phyloP scores from a whole-genome alignment of 345 rosid genomes.

The Carallia brachiata region DNA sequence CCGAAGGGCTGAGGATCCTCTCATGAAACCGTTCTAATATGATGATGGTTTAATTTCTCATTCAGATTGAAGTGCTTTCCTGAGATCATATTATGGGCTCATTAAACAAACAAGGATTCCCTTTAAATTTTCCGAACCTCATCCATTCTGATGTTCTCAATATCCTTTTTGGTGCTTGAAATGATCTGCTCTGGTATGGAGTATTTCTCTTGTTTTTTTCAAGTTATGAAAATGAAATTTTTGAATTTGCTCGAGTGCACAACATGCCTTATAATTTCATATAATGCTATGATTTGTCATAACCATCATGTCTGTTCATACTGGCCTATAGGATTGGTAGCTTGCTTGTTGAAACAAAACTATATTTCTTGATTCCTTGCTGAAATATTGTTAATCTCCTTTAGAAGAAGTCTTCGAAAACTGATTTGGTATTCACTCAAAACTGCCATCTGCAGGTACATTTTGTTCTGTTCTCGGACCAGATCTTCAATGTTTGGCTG shows the following conservation, averaged over 20 bases:
- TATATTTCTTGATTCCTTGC: background rate
- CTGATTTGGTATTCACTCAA: background rate
- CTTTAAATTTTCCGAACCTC: background rate
- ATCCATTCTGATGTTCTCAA: background rate
- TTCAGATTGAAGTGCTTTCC: no score
- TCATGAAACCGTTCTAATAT: slow-evolving; percentile 62
- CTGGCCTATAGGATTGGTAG: background rate
- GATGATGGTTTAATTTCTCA: no score
- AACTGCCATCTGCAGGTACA: slow-evolving; percentile 56
- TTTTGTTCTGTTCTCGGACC: slow-evolving; percentile 62
- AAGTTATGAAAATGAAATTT: background rate
- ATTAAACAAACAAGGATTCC: no score
- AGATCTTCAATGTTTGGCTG: slow-evolving; percentile 58
- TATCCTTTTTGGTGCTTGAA: background rate
- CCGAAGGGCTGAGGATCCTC: slow-evolving; percentile 75
- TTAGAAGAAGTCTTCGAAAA: background rate
- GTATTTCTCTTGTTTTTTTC: background rate
- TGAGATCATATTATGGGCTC: no score
- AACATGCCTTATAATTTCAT: no score
- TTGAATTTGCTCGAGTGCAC: background rate
- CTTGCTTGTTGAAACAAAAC: background rate
- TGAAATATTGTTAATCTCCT: background rate
- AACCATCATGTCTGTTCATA: background rate
- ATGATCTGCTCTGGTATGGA: background rate
- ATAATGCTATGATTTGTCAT: background rate